Conservation (phyloP, 345 rosid species). For the Populus pruinosa region DNA sequence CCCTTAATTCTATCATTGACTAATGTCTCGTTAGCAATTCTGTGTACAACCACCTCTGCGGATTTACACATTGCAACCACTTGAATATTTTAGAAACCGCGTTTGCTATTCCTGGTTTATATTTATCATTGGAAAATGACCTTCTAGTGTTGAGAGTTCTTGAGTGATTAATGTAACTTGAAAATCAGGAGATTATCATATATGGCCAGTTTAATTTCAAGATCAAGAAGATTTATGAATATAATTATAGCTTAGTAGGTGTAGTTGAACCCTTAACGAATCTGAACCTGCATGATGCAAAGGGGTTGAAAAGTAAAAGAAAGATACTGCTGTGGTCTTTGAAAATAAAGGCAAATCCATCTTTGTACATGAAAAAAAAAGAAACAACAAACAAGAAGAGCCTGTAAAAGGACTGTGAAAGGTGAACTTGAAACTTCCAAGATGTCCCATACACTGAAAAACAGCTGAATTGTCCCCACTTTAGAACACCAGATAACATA, state of each 20-base stretch:
- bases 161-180: neutral
- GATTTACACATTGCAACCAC: neutral
- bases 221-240: neutral
- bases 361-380: slow-evolving; percentile 7
- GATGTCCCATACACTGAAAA: neutral
- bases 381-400: neutral
- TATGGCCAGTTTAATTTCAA: neutral
- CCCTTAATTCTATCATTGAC: neutral
- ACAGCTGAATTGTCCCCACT: slow-evolving; percentile 21
- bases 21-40: neutral
- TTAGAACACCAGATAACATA: slow-evolving; percentile 9
- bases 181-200: neutral
- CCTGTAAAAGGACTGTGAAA: neutral
- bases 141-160: neutral
- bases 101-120: neutral
- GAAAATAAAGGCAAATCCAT: slow-evolving; percentile 14
- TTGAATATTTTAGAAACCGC: neutral
- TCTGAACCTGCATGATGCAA: neutral
- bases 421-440: neutral
- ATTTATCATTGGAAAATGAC: neutral
- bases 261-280: neutral
- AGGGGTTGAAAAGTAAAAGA: neutral
- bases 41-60: neutral
- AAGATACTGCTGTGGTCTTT: neutral
- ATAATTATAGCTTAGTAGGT: neutral